A percentile compares a stretch with the other conserved stretches of the same genome.
phyloP scores from a whole-genome alignment of 2,329 filamentous ascomycete genomes.

The Botrytis byssoidea region DNA sequence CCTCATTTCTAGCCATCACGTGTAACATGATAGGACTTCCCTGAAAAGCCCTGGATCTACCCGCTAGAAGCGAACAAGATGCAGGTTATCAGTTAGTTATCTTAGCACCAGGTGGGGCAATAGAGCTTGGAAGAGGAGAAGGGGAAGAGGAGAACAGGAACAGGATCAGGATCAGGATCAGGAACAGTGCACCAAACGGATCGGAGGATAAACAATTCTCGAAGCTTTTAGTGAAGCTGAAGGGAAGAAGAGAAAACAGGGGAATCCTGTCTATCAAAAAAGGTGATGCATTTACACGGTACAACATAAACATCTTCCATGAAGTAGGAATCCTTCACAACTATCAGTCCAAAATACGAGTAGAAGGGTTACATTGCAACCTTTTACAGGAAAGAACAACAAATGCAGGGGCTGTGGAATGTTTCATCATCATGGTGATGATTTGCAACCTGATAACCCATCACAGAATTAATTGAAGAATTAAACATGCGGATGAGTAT shows the following conservation, averaged over 20 bases:
- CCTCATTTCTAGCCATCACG: background rate
- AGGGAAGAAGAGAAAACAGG: background rate
- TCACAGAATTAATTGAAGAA: background rate
- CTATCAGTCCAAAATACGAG: background rate
- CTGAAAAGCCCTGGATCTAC: constrained; percentile 18
- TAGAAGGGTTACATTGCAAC: constrained; percentile 7
- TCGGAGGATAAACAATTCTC: background rate
- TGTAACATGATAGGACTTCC: background rate
- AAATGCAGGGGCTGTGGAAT: background rate
- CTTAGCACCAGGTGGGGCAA: constrained; percentile 13
- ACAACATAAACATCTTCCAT: background rate
- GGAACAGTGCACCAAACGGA: background rate
- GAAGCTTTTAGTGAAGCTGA: background rate
- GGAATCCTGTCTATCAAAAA: constrained; percentile 9
- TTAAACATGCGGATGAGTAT: background rate
- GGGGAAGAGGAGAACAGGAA: too few species aligned
- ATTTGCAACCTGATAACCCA: background rate
- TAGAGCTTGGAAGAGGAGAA: background rate
- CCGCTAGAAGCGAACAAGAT: constrained; percentile 8
- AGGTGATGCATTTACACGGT: background rate
- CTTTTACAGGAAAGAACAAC: constrained; percentile 1
- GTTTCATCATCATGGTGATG: background rate
- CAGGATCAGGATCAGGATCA: too few species aligned
- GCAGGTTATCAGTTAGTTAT: constrained; percentile 10
- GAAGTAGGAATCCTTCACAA: background rate